Evolutionary conservation across 805 yeast genomes (phyloP), one percentile per base, ranked within the genome.

Genomic region (Middelhovenomyces tepae): DNA sequence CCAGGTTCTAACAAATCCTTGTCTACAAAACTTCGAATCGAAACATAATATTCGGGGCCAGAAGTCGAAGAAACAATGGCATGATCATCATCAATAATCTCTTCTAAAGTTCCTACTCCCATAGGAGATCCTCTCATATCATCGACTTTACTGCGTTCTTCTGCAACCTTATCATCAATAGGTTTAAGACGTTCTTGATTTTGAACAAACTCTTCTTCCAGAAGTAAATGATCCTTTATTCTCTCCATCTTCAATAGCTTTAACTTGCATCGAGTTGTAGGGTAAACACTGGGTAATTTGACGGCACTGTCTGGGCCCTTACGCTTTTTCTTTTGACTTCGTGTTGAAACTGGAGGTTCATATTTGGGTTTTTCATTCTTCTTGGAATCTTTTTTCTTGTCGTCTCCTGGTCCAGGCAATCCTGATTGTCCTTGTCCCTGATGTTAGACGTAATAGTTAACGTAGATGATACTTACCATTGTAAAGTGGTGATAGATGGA

Each of bases 1-100:
- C 97, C 96, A 1, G 97, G 98, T 59, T 91, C 97, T 42, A 91
- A 65, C 40, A 89, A 64, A 37, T 91, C 96, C 61, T 91, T 91
- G 59, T 91, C 98, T 11, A 91, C 98, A 67, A 91, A 91, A 7
- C 95, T 84, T 61, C 93, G 66, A 46, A 91, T 91, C 4, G 95
- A 80, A 22, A 91, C 98, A 55, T 91, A 91, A 60, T 87, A 91
- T 61, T 91, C 98, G 5, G 97, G 94, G 15, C 97, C 96, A 8
- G 95, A 85, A 5, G 93, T 77, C 34, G 93, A 78, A 29, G 95
- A 85, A 28, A 91, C 96, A 65, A 91, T 91, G 13, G 98, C 98
- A 60, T 91, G 98, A 56, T 91, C 98, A 59, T 91, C 98, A 54
- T 91, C 98, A 47, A 91, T 84, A 41, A 91, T 84, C 64, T 91